A percentile compares a stretch with the other conserved stretches of the same genome.
Evolutionary conservation across 805 yeast species (phyloP).

Genomic region (Kuraishia piskuri): DNA sequence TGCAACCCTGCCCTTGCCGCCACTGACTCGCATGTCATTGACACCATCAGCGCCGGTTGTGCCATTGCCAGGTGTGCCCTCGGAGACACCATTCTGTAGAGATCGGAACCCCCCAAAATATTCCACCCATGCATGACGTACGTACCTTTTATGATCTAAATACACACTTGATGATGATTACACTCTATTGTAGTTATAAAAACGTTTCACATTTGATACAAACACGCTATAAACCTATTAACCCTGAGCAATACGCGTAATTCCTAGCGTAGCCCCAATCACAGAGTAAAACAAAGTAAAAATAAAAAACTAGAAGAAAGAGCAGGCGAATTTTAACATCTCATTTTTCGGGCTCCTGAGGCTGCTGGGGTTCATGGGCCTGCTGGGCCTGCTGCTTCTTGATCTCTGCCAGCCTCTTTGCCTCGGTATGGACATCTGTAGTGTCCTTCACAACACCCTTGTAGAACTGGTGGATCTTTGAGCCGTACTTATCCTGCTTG

Average conservation of each 20-base stretch:
- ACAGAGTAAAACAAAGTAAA: neutral
- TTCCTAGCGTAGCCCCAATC: neutral
- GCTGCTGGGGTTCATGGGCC: neutral
- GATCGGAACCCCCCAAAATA: neutral
- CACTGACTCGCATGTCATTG: slow-evolving; percentile 64
- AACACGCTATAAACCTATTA: neutral
- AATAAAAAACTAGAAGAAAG: too few relatives aligned
- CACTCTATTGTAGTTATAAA: neutral
- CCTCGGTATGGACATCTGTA: slow-evolving; percentile 63
- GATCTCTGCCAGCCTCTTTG: slow-evolving; percentile 57
- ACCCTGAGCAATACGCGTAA: neutral
- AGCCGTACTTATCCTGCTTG: slow-evolving; percentile 40
- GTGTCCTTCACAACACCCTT: slow-evolving; percentile 45
- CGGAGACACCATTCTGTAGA: slow-evolving; percentile 76
- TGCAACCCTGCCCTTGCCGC: slow-evolving; percentile 84
- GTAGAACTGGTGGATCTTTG: slow-evolving; percentile 55
- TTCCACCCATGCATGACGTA: neutral
- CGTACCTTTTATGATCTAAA: neutral
- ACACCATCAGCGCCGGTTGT: slow-evolving; percentile 84
- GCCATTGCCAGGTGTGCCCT: slow-evolving; percentile 90
- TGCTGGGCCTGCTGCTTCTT: slow-evolving; percentile 27
- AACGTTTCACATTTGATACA: neutral
- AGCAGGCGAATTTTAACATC: neutral
- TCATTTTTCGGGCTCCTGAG: neutral
- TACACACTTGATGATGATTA: neutral